Conservation (phyloP, 2,329 filamentous ascomycete species). For the Alternaria postmessia region DNA sequence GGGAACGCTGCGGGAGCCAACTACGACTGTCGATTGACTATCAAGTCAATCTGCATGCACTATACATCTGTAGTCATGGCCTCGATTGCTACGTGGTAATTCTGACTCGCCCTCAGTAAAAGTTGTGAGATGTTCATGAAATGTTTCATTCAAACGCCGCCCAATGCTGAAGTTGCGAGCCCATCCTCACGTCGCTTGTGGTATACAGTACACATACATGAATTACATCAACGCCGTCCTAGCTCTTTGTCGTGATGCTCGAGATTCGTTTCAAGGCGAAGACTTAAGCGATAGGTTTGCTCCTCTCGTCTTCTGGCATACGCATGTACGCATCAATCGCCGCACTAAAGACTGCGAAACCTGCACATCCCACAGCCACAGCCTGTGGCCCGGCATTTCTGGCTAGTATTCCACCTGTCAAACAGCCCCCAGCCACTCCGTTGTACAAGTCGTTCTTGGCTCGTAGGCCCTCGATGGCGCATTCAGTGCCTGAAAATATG, state of each 20-base stretch:
- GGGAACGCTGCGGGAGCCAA: neutral
- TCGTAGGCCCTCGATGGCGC: conserved; percentile 88
- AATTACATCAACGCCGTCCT: neutral
- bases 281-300: conserved; percentile 48
- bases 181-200: conserved; percentile 7
- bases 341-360: conserved; percentile 90
- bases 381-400: conserved; percentile 89
- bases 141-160: conserved; percentile 24
- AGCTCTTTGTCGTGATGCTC: neutral
- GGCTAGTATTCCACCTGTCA: conserved; percentile 89
- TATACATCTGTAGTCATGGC: neutral
- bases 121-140: neutral
- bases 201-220: conserved; percentile 29
- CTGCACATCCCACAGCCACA: conserved; percentile 83
- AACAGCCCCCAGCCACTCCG: conserved; percentile 84
- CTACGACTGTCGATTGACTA: neutral
- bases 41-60: neutral
- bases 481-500: conserved; percentile 91
- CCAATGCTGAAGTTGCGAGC: conserved; percentile 31
- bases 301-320: conserved; percentile 52
- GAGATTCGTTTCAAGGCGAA: neutral
- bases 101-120: neutral
- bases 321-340: conserved; percentile 92
- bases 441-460: conserved; percentile 95
- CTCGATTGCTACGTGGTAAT: neutral